Base-by-base conservation (phyloP, 768 basidiomycete species). In the Termitomyces sp. region DNA sequence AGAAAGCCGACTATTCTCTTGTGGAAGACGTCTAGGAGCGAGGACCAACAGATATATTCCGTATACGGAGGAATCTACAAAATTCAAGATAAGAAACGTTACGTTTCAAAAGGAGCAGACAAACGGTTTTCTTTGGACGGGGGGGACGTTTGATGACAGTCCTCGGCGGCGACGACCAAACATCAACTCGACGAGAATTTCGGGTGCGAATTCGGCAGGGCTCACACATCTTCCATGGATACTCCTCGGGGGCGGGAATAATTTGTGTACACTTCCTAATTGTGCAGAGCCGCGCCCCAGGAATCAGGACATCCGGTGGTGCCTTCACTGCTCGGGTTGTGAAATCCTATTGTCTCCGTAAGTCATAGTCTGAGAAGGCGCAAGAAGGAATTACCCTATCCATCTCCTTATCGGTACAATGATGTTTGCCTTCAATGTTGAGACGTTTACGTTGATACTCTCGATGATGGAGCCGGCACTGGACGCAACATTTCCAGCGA, bases 401-500 rank as follows among this genome's bases (percentile, higher is more conserved):
- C 11, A 61, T 58, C 51, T 67, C 66, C 41, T 56, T 33, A 27
- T 67, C 56, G 5, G 63, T 54, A n/a, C 54, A 60, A 22, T 13
- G 40, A 23, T 18, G 22, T 41, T 20, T 41, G 22, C 10, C 40
- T 41, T 23, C 22, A 12, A 40, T 22, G 42, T 63, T 68, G 50
- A 66, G 60, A 9, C 68, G 70, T 40, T 60, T 61, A 13, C 67
- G 59, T 54, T 76, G 74, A 55, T 73, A 74, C 31, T 65, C 52
- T 5, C 76, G 66, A 23, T 67, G 66, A 20, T 66, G 65, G n/a
- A 66, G 57, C 13, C 77, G 72, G 56, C 78, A 79, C 2, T 72
- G 52, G 6, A 73, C 68, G 42, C 78, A 80, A 9, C 67, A 70
- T 58, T 79, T 78, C 76, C 75, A 75, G 1, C 62, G 67, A 54